Evolutionary conservation across 2,329 filamentous ascomycete species (phyloP).

Genomic region (Leptographium lundbergii): DNA sequence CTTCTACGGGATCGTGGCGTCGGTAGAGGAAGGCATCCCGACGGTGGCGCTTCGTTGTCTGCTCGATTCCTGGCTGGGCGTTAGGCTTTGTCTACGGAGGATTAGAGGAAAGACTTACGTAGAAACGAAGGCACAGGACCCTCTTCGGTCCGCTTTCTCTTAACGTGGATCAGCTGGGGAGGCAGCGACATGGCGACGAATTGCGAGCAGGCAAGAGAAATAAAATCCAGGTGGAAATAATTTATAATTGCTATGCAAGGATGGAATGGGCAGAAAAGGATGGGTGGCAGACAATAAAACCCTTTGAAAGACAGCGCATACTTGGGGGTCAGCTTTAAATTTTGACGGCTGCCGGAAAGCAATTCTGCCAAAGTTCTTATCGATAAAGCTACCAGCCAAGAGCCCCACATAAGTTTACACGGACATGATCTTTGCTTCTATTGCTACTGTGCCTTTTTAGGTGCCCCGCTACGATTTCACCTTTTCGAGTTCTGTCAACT

Average conservation of each 20-base stretch:
- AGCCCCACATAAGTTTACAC: neutral
- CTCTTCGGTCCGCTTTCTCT: constrained; percentile 45
- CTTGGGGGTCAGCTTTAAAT: neutral
- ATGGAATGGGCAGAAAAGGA: neutral
- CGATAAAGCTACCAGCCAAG: neutral
- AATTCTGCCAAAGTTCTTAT: neutral
- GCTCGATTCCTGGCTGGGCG: constrained; percentile 25
- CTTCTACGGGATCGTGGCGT: constrained; percentile 27
- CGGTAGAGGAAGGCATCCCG: constrained; percentile 44
- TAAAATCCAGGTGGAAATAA: neutral
- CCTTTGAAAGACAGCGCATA: neutral
- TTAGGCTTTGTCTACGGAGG: constrained; percentile 1
- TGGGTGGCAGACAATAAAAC: neutral
- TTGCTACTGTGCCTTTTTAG: no score
- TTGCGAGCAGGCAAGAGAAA: neutral
- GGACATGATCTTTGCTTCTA: no score
- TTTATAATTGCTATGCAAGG: neutral
- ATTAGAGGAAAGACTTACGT: constrained; percentile 15
- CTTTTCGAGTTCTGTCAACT: no score
- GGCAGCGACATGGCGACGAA: constrained; percentile 38
- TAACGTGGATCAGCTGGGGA: constrained; percentile 46
- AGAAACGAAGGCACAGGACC: constrained; percentile 45
- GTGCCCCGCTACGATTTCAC: no score
- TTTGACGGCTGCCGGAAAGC: neutral
- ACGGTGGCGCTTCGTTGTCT: constrained; percentile 38